These are phyloP conservation scores for Craterostigma plantagineum DNA, from an alignment of 257 asterid species.

Conservation along the genomic window DNA sequence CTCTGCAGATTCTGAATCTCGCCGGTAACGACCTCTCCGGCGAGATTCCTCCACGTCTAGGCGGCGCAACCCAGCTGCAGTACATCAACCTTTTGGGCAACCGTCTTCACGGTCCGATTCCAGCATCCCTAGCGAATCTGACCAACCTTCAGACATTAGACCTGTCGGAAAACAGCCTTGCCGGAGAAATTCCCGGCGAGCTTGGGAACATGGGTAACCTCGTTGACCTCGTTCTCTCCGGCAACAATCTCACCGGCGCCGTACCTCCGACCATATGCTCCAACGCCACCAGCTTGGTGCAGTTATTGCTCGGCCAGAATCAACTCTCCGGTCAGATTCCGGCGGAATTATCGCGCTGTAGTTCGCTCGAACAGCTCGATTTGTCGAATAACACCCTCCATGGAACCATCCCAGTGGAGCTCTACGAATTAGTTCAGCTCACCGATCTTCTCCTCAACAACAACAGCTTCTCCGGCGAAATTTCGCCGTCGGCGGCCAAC, in stretches of 20 bases:
- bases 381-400: slow-evolving; percentile 62
- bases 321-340: slow-evolving; percentile 52
- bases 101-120: slow-evolving; percentile 47
- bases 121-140: slow-evolving; percentile 28
- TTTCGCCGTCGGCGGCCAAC: slow-evolving; percentile 42
- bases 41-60: slow-evolving; percentile 34
- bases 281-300: slow-evolving; percentile 37
- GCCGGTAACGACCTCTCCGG: slow-evolving; percentile 63
- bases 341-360: slow-evolving; percentile 29
- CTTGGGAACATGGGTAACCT: slow-evolving; percentile 34
- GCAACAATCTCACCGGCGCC: slow-evolving; percentile 54
- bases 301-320: slow-evolving; percentile 43
- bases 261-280: slow-evolving; percentile 42
- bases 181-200: slow-evolving; percentile 53
- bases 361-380: slow-evolving; percentile 47
- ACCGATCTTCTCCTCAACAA: slow-evolving; percentile 74
- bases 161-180: slow-evolving; percentile 47
- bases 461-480: slow-evolving; percentile 45
- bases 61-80: slow-evolving; percentile 22
- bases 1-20: slow-evolving; percentile 40
- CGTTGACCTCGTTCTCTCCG: slow-evolving; percentile 33
- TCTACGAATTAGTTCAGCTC: slow-evolving; percentile 36
- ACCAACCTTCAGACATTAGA: slow-evolving; percentile 35
- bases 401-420: slow-evolving; percentile 51
- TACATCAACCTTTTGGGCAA: slow-evolving; percentile 62